Conservation (phyloP, 208 protist species). For the Trypanosoma melophagium region DNA sequence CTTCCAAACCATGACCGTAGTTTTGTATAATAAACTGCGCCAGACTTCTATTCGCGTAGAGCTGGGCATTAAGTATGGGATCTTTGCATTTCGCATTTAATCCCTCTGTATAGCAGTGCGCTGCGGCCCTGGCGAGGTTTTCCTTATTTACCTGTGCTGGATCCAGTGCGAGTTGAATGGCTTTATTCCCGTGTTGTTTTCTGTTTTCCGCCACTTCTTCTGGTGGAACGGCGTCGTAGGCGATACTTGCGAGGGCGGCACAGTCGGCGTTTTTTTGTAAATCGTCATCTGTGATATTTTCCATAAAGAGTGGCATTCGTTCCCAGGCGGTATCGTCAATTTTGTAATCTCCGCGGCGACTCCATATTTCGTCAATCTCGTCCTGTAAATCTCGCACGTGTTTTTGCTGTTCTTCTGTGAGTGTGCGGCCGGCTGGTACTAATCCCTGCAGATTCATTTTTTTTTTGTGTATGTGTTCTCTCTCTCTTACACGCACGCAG, state of each 20-base stretch:
- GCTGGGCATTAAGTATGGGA: slow-evolving; percentile 49
- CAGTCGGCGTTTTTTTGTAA: slow-evolving; percentile 75
- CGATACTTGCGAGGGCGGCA: slow-evolving; percentile 76
- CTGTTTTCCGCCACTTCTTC: slow-evolving; percentile 84
- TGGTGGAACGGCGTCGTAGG: slow-evolving; percentile 83
- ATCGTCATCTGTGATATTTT: slow-evolving; percentile 81
- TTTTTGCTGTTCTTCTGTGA: slow-evolving; percentile 55
- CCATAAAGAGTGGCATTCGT: slow-evolving; percentile 89
- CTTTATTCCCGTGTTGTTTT: slow-evolving; percentile 84
- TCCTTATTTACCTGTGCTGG: slow-evolving; percentile 70
- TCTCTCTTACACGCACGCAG: too few relatives aligned
- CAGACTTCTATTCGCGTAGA: slow-evolving; percentile 85
- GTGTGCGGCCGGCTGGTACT: slow-evolving; percentile 35
- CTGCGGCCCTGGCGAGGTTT: slow-evolving; percentile 79
- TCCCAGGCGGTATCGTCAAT: slow-evolving; percentile 87
- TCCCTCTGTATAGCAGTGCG: slow-evolving; percentile 84
- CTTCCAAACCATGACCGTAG: slow-evolving; percentile 81
- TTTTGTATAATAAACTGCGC: slow-evolving; percentile 88
- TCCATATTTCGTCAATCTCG: slow-evolving; percentile 90
- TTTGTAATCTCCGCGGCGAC: slow-evolving; percentile 77
- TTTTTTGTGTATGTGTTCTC: neutral
- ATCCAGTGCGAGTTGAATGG: slow-evolving; percentile 75
- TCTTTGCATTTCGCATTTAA: slow-evolving; percentile 81
- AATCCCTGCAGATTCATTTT: slow-evolving; percentile 36
- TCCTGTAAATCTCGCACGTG: slow-evolving; percentile 75